Evolutionary conservation across 129 eudicot genomes (phyloP), one percentile per base, ranked within the genome.

Genomic region (Erigeron canadensis): DNA sequence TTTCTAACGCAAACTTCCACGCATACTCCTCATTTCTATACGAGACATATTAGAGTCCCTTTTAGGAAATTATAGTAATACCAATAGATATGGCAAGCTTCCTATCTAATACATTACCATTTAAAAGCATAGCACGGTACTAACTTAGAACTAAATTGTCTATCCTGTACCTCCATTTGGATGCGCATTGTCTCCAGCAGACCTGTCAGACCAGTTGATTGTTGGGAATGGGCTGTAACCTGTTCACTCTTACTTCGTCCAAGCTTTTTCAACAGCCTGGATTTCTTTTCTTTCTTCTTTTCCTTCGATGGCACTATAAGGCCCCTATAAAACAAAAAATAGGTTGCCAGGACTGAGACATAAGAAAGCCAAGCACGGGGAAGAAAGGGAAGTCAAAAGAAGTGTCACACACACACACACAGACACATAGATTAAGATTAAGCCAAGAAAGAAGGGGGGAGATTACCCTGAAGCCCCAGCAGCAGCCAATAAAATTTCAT

Each of bases 401-500:
- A 1, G 43, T n/a, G n/a, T n/a, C 10, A 47, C 22, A 69, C 40
- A 63, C 7, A 40, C n/a, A 64, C 42, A 64, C 15, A 64, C 10
- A 65, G 4, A 45, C 13, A 44, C 55, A 66, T 17, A 17, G 58
- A 53, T 16, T 5, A 59, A 46, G 8, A 47, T 38, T 65, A 66
- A 74, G 69, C 39, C 65, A 76, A 51, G 61, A 66, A 13, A 69
- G 54, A 70, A 61, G 40, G 56, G 38, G 43, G 45, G 53, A 71
- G 77, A 78, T 86, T 95, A 95, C 99, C 99, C 99, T 63, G 97
- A 86, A 86, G 99, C 97, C 73, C 99, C 99, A 63, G 99, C 99
- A 77, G 88, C 86, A 50, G 95, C 97, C 73, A 95, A 85, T 38
- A 95, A 95, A 72, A 90, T 83, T 69, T 95, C 99, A 68, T 84